Evolutionary conservation across 2,329 filamentous ascomycete species (phyloP).

Genomic region (Diaporthe caulivora): DNA sequence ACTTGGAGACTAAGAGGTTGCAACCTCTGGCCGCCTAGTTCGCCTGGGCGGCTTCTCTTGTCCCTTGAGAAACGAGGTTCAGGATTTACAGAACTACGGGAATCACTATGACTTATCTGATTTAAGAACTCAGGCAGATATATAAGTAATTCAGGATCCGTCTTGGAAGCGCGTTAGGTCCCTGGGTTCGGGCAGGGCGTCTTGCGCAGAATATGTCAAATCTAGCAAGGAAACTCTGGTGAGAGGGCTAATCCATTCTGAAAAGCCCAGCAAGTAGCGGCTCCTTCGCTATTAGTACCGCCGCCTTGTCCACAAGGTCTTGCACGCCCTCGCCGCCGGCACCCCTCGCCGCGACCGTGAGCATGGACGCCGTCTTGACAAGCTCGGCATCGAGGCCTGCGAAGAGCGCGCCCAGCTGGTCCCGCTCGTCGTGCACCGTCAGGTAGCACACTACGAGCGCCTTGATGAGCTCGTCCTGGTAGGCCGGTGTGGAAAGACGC

Average conservation of each 20-base stretch:
- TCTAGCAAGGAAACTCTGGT: background rate
- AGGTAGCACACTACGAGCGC: slow-evolving; percentile 74
- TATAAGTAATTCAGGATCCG: too few species aligned
- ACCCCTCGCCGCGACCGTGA: slow-evolving; percentile 51
- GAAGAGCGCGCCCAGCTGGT: slow-evolving; percentile 44
- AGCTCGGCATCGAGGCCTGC: slow-evolving; percentile 51
- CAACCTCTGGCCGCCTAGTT: too few species aligned
- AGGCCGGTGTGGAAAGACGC: slow-evolving; percentile 65
- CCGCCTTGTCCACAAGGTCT: slow-evolving; percentile 48
- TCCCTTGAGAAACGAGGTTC: too few species aligned
- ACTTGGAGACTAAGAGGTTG: too few species aligned
- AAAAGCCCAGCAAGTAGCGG: slow-evolving; percentile 52
- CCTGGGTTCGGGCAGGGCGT: background rate
- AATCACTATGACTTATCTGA: background rate
- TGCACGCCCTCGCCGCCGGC: slow-evolving; percentile 6
- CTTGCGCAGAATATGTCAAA: background rate
- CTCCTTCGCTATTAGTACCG: slow-evolving; percentile 53
- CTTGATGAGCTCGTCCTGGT: slow-evolving; percentile 74
- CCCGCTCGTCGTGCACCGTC: slow-evolving; percentile 59
- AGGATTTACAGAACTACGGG: background rate
- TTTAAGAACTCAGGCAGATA: rapidly evolving
- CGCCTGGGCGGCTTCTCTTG: too few species aligned
- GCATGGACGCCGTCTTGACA: slow-evolving; percentile 49
- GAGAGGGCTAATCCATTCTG: background rate
- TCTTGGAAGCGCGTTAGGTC: too few species aligned